Conservation (phyloP, 2,329 filamentous ascomycete genomes). For the Dactylella cylindrospora region DNA sequence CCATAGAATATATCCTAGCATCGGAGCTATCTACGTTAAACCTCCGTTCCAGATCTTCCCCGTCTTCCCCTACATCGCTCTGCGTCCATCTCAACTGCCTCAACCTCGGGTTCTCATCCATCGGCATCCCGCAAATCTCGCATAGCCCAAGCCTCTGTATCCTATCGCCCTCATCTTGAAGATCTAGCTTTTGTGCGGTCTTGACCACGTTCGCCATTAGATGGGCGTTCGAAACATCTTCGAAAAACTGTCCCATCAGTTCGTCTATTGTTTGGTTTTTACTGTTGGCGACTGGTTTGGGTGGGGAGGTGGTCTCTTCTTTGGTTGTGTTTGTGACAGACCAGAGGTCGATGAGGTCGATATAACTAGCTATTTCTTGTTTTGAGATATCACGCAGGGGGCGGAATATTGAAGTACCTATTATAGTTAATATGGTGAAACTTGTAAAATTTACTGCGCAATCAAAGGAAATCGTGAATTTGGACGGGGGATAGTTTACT, state of each 20-base stretch:
- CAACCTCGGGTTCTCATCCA: slow-evolving; percentile 44
- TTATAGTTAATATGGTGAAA: slow-evolving; percentile 1
- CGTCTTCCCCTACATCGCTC: slow-evolving; percentile 47
- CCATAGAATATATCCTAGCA: slow-evolving; percentile 45
- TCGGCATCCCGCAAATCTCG: slow-evolving; percentile 48
- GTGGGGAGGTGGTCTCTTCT: slow-evolving; percentile 53
- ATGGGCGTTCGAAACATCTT: slow-evolving; percentile 54
- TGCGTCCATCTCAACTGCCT: slow-evolving; percentile 39
- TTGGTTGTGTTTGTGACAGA: slow-evolving; percentile 57
- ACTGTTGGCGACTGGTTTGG: slow-evolving; percentile 59
- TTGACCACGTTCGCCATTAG: slow-evolving; percentile 88
- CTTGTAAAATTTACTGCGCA: too few relatives aligned
- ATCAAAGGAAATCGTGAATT: too few relatives aligned
- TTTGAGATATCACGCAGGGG: slow-evolving; percentile 82
- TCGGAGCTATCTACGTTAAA: neutral
- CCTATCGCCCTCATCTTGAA: slow-evolving; percentile 51
- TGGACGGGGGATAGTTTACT: too few relatives aligned
- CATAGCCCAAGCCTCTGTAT: slow-evolving; percentile 34
- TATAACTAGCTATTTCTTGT: slow-evolving; percentile 73
- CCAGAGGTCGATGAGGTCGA: slow-evolving; percentile 53
- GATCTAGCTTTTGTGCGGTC: slow-evolving; percentile 78
- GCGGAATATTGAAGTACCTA: slow-evolving; percentile 62
- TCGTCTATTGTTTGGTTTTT: slow-evolving; percentile 86
- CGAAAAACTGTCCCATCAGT: slow-evolving; percentile 85
- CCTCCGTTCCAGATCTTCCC: slow-evolving; percentile 42